phyloP scores from a whole-genome alignment of 805 yeast genomes.

The Ogataea thermomethanolica region DNA sequence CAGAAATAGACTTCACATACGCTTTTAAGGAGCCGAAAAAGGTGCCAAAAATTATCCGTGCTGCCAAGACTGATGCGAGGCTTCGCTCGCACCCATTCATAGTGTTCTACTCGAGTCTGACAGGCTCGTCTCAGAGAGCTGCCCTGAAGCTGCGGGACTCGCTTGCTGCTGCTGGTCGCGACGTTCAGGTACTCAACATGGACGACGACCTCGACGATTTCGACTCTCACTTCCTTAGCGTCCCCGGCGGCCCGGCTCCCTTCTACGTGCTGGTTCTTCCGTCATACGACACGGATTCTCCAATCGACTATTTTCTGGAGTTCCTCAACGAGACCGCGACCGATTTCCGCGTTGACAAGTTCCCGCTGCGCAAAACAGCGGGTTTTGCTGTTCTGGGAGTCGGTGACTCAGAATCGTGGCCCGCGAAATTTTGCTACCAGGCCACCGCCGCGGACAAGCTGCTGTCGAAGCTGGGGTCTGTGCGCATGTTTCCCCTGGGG shows the following conservation, averaged over 20 bases:
- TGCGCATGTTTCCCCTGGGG: constrained; percentile 81
- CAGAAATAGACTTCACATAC: constrained; percentile 13
- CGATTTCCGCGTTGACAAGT: constrained; percentile 83
- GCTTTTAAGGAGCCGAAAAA: constrained; percentile 2
- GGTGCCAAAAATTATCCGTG: constrained; percentile 1
- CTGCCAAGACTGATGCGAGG: constrained; percentile 23
- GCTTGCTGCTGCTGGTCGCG: constrained; percentile 30
- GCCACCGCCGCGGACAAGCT: constrained; percentile 70
- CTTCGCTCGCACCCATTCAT: constrained; percentile 29
- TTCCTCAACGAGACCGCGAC: constrained; percentile 74
- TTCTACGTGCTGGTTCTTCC: constrained; percentile 77
- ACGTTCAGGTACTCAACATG: constrained; percentile 50
- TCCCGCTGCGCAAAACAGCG: constrained; percentile 61
- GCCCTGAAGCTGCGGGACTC: constrained; percentile 51
- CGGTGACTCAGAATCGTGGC: constrained; percentile 85
- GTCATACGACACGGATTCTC: constrained; percentile 89
- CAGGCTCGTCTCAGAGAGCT: constrained; percentile 74
- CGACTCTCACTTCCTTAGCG: constrained; percentile 72
- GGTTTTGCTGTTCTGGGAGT: constrained; percentile 86
- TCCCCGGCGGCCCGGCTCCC: constrained; percentile 47
- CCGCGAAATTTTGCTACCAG: constrained; percentile 81
- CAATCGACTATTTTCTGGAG: constrained; percentile 82
- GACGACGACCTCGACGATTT: constrained; percentile 82
- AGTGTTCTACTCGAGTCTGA: constrained; percentile 79
- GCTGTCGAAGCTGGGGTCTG: constrained; percentile 79